Evolutionary conservation across 2,329 filamentous ascomycete species (phyloP), one percentile per base, ranked within the genome.

Genomic region (Zarea fungicola): DNA sequence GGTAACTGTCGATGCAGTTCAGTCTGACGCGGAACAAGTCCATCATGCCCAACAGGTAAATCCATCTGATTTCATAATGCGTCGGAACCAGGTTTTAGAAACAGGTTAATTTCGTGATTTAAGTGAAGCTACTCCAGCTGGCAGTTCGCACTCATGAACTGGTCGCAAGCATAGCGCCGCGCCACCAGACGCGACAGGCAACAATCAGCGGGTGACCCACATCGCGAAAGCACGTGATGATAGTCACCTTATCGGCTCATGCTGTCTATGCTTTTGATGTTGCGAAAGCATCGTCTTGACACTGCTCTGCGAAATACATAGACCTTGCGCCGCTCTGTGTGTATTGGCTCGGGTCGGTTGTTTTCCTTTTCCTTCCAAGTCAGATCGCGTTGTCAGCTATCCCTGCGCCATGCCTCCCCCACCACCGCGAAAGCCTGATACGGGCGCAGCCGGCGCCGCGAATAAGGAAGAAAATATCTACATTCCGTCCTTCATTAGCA

Each of bases 401-500:
- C 28, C 39, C 35, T 14, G 16, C 41, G 39, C n/a, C 19, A 44
- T 54, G 39, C 54, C 53, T 23, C 60, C 62, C 3, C 63, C 65
- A 3, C 65, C 65, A 5, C 60, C 65, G 16, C 57, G 60, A 22
- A 69, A 65, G 48, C 56, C 62, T 6, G 62, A 66, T 40, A 58
- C 67, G 10, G 62, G 63, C 40, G 65, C 68, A 9, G 69, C 70
- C 5, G 80, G 63, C 40, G 65, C 68, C 9, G 69, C 70, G 5
- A 80, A 77, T 48, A 95, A 95, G 66, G 90, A 95, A 68, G 89
- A 93, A 69, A 99, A 99, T 77, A 84, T 96, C 67, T 99, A 99
- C 76, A 99, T 99, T 62, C 93, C 93, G 6, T 84, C 88, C 47
- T 99, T 96, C 77, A 99, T 99, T 72, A 91, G 90, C 60, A 96